phyloP scores from a whole-genome alignment of 768 basidiomycete species.

The Lentinula sp. region DNA sequence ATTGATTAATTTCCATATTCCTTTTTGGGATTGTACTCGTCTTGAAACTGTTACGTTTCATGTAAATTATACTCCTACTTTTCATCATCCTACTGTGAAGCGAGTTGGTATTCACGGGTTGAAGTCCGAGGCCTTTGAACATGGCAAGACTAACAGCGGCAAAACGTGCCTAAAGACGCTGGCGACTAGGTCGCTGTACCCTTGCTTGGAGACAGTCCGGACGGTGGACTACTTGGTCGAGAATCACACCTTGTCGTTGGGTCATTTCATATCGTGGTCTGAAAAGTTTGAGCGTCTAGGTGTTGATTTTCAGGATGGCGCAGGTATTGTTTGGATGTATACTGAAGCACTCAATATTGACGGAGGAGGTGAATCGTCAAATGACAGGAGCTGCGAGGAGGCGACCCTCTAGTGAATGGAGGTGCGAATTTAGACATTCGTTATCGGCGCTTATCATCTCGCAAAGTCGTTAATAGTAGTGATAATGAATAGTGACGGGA shows the following conservation, averaged over 20 bases:
- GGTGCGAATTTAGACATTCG: not conserved
- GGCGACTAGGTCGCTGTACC: constrained; percentile 27
- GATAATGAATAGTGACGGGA: too few relatives aligned
- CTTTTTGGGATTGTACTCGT: constrained; percentile 33
- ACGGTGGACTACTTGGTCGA: constrained; percentile 44
- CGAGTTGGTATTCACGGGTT: constrained; percentile 42
- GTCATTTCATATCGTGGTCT: constrained; percentile 51
- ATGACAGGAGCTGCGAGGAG: not conserved
- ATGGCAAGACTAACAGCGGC: constrained; percentile 23
- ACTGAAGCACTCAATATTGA: constrained; percentile 15
- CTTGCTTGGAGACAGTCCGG: constrained; percentile 38
- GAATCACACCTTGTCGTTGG: constrained; percentile 33
- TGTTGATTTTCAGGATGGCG: constrained; percentile 48
- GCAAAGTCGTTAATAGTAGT: too few relatives aligned
- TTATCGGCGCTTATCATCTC: too few relatives aligned
- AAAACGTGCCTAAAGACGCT: not conserved
- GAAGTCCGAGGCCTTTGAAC: constrained; percentile 35
- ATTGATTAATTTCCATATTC: constrained; percentile 35
- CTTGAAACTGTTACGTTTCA: constrained; percentile 39
- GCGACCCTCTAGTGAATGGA: not conserved
- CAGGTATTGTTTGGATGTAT: constrained; percentile 48
- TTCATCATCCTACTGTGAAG: constrained; percentile 29
- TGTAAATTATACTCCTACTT: constrained; percentile 22
- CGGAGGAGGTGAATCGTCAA: not conserved
- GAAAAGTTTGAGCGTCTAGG: constrained; percentile 43